Evolutionary conservation across 1,284 basidiomycete species (phyloP), one percentile per base, ranked within the genome.

Genomic region (Cryptococcus depauperatus): DNA sequence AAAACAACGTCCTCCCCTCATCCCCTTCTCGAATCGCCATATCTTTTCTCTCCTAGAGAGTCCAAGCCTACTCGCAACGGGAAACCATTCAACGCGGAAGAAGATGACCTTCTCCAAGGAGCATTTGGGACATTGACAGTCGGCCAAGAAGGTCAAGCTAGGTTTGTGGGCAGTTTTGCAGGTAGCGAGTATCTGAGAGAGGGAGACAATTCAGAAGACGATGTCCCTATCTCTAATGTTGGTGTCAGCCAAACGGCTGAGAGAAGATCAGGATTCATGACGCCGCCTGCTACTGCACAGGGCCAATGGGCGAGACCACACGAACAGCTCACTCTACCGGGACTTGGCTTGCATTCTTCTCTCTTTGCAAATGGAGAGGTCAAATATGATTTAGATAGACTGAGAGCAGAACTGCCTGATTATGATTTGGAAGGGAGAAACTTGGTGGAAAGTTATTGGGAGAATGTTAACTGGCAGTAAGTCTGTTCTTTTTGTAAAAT

Each of bases 401-500:
- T 69, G 8, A 46, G 58, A 37, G 44, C 43, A 18, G 34, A 57
- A 37, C 46, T 71, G 19, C 69, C 69, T 1, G 57, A 62, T 26
- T 70, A 67, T 59, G 62, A 68, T 22, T 37, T 25, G 3, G 62
- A 68, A 45, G 68, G 62, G 2, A 49, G 52, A 39, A 44, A 35
- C 11, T 44, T 68, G 43, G 54, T 58, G 23, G 54, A 58, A 48
- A 61, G 52, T 25, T 71, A 69, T 42, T 70, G 65, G 64, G 62
- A 68, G 41, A 65, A 71, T 44, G 68, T 70, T n/a, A 64, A 64
- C 46, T 70, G 68, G 68, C 69, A 69, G 68, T 64, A 41, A 58
- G 62, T 61, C 3, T 29, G 16, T 2, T 18, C 25, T 18, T n/a
- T 6, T 18, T 28, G 27, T 11, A 11, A 18, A 11, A 46, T 19